These are phyloP conservation scores for Solanum okadae DNA, from an alignment of 257 asterid genomes.

Conservation along the genomic window DNA sequence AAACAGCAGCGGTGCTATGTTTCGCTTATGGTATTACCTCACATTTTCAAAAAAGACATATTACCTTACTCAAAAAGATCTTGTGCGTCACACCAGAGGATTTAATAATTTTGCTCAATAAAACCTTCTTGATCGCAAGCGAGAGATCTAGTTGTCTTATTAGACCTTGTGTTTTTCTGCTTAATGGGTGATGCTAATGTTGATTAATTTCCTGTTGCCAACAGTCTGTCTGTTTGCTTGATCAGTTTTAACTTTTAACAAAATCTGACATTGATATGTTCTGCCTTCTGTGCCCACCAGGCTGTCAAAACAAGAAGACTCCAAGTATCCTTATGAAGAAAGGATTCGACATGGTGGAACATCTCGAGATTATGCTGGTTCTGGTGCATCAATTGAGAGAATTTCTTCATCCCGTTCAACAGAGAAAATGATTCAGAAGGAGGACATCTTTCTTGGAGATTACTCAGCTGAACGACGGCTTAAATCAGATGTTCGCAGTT, in stretches of 20 bases:
- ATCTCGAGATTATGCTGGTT: slow-evolving; percentile 49
- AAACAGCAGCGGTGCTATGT: not conserved
- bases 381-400: slow-evolving; percentile 46
- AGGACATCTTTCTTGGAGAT: slow-evolving; percentile 52
- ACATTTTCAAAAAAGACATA: not conserved
- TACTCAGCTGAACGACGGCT: slow-evolving; percentile 59
- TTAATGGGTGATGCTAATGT: not conserved
- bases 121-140: not conserved
- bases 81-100: not conserved
- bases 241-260: not conserved
- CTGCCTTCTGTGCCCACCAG: slow-evolving; percentile 26
- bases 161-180: not conserved
- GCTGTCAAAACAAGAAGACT: slow-evolving; percentile 71
- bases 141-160: not conserved
- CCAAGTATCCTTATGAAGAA: slow-evolving; percentile 71
- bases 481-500: slow-evolving; percentile 53
- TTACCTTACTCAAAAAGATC: not conserved
- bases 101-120: not conserved
- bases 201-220: not conserved
- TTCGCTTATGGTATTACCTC: not conserved
- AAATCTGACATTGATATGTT: not conserved
- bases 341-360: slow-evolving; percentile 41
- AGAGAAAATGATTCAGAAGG: slow-evolving; percentile 61
- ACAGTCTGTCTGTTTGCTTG: not conserved
- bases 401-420: slow-evolving; percentile 46